Conservation (phyloP, 148 eudicot species). For the Chenopodium berlandieri region DNA sequence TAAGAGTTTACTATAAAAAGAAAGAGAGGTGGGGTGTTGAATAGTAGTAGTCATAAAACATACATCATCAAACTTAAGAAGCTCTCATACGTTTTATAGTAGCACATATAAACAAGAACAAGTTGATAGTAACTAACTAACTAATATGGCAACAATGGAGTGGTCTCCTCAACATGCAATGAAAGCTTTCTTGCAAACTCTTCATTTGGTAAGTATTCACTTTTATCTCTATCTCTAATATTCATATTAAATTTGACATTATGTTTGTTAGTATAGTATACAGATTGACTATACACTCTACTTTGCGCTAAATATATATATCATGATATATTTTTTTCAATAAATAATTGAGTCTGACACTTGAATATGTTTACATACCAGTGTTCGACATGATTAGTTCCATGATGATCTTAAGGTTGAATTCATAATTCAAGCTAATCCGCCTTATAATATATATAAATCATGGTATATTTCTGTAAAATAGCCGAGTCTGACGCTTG, state of each 20-base stretch:
- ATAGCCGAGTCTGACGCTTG: too few species aligned
- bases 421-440: too few species aligned
- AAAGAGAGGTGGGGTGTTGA: not conserved
- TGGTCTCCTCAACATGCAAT: constrained; percentile 35
- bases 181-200: constrained; percentile 38
- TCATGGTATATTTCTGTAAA: too few species aligned
- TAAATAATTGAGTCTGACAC: not conserved
- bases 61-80: not conserved
- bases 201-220: constrained; percentile 27
- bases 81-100: not conserved
- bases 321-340: too few species aligned
- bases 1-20: not conserved
- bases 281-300: not conserved
- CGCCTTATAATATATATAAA: too few species aligned
- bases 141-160: constrained; percentile 8
- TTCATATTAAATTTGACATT: not conserved
- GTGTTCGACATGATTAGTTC: too few species aligned
- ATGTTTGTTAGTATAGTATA: not conserved
- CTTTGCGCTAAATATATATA: too few species aligned
- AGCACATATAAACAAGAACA: not conserved
- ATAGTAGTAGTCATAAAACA: not conserved
- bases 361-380: too few species aligned
- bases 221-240: too few species aligned
- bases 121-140: not conserved
- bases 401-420: too few species aligned